Evolutionary conservation across 2,329 filamentous ascomycete species (phyloP), one percentile per base, ranked within the genome.

Genomic region (Pseudocercospora macadamiae): DNA sequence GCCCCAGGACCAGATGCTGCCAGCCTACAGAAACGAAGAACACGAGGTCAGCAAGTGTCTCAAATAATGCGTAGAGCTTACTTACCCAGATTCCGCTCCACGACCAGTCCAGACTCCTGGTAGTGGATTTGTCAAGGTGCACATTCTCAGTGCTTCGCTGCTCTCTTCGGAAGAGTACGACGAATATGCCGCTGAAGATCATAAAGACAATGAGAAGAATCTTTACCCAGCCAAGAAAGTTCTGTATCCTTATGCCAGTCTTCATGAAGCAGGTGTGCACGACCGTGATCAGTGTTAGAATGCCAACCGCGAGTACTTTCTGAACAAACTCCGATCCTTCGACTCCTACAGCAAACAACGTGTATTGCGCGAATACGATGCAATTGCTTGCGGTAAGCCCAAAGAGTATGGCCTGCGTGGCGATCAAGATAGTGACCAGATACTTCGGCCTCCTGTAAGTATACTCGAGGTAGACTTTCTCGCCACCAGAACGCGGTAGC

Each of bases 381-480:
- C 86, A 88, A 68, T 89, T 90, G 66, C 84, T 87, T 0, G 86
- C 86, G 0, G 87, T 89, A 57, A 89, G 89, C 0, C 86, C 85
- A 0, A 90, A 74, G 0, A 89, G 69, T 0, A 89, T 80, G 0
- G 83, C 85, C 55, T 89, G 83, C 1, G 86, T 80, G 0, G 86
- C 86, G 10, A 89, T 77, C 14, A 90, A 69, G 0, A 84, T 86
- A 2, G 86, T 86, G 0, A 86, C 85, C 2, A 90, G 77, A 61
- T 88, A 86, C 4, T 81, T 80, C 1, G 88, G 88, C 28, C 78
- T 77, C 1, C 82, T 81, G 69, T 88, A 90, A 0, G 85, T 85
- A 70, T 86, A 88, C 71, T 90, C 87, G 44, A 90, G 80, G 67
- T 89, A 90, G 5, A 89, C 86, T 73, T 90, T 90, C 23, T 75